Conservation (phyloP, 2,329 filamentous ascomycete genomes). For the Fusarium brevicatenulatum region DNA sequence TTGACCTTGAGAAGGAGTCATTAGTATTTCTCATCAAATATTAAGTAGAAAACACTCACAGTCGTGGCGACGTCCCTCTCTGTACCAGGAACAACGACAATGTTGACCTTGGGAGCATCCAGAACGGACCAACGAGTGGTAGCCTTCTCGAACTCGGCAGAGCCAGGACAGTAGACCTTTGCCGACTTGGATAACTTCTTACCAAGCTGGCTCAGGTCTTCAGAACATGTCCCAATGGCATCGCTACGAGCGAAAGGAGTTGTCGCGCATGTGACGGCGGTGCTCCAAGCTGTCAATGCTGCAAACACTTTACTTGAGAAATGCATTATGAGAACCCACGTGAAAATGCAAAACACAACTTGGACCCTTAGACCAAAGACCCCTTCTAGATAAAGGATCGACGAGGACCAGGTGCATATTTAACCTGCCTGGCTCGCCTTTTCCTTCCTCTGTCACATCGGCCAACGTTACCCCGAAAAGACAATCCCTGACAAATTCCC, state of each 20-base stretch:
- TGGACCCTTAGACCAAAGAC: background rate
- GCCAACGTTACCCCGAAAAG: background rate
- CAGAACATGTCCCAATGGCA: conserved; percentile 28
- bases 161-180: conserved; percentile 55
- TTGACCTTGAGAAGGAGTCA: conserved; percentile 34
- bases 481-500: background rate
- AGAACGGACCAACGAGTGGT: conserved; percentile 59
- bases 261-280: conserved; percentile 34
- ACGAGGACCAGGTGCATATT: conserved; percentile 23
- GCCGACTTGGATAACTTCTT: conserved; percentile 51
- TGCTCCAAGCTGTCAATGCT: conserved; percentile 43
- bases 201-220: conserved; percentile 39
- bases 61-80: conserved; percentile 61
- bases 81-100: conserved; percentile 58
- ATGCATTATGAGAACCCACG: conserved; percentile 14
- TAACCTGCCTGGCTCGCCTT: conserved; percentile 17
- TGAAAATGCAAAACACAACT: background rate
- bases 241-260: conserved; percentile 24
- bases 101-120: conserved; percentile 53
- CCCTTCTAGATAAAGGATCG: background rate
- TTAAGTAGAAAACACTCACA: conserved; percentile 43
- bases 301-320: conserved; percentile 41
- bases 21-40: accelerated
- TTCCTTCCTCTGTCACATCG: background rate
- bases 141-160: conserved; percentile 51